phyloP scores from a whole-genome alignment of 768 basidiomycete genomes.

The Amyloporia xantha region DNA sequence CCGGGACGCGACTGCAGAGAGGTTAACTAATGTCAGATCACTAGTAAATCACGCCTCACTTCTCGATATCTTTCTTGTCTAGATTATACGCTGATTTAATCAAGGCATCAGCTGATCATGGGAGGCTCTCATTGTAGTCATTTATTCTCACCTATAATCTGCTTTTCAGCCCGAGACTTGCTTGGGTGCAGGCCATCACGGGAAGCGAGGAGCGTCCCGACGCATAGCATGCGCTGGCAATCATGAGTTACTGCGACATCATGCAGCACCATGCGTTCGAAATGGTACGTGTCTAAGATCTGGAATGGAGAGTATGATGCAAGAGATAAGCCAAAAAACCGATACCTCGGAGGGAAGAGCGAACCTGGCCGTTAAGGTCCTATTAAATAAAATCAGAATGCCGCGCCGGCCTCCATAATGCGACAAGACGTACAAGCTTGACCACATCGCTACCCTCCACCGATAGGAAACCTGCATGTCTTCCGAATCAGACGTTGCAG shows the following conservation, averaged over 20 bases:
- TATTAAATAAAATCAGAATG: slow-evolving; percentile 20
- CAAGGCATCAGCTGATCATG: too few species aligned
- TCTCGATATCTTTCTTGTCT: slow-evolving; percentile 58
- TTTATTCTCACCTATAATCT: slow-evolving; percentile 52
- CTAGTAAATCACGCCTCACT: slow-evolving; percentile 32
- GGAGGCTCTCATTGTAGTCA: background rate
- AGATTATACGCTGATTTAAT: slow-evolving; percentile 68
- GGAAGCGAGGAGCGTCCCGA: slow-evolving; percentile 61
- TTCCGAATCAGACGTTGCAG: background rate
- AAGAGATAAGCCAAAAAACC: background rate
- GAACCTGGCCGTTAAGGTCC: slow-evolving; percentile 55
- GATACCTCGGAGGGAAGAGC: slow-evolving; percentile 13
- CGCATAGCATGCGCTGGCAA: slow-evolving; percentile 53
- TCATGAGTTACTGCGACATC: slow-evolving; percentile 70
- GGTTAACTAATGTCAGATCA: background rate
- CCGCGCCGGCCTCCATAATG: too few species aligned
- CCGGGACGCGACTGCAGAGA: slow-evolving; percentile 53
- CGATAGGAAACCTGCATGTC: slow-evolving; percentile 52
- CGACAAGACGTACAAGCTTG: slow-evolving; percentile 40
- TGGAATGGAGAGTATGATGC: slow-evolving; percentile 14
- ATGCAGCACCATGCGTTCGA: slow-evolving; percentile 57
- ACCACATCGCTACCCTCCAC: slow-evolving; percentile 58
- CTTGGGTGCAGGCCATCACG: slow-evolving; percentile 58
- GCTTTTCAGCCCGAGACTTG: slow-evolving; percentile 65
- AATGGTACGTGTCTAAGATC: slow-evolving; percentile 51